Conservation (phyloP, 106 monocot species). For the Chionographis japonica region DNA sequence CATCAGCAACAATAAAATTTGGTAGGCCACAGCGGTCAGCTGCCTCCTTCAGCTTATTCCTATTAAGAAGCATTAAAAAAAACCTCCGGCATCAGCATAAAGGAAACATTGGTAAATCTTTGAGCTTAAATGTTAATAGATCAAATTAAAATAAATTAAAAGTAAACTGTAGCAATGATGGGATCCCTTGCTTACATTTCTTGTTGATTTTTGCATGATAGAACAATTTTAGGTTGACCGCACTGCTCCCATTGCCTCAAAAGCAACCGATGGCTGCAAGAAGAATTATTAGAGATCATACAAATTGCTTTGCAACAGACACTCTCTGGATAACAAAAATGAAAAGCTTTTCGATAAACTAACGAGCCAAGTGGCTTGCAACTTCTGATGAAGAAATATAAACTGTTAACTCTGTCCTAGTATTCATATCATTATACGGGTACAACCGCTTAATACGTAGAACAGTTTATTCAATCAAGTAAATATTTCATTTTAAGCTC, state of each 20-base stretch:
- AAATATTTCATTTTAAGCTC: no score
- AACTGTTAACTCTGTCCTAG: no score
- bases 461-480: no score
- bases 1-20: conserved; percentile 94
- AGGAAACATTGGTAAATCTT: background rate
- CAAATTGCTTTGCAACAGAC: background rate
- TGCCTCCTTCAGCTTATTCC: conserved; percentile 88
- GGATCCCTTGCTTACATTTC: conserved; percentile 66
- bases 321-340: no score
- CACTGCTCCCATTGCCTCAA: conserved; percentile 88
- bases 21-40: conserved; percentile 84
- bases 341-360: no score
- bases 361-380: no score
- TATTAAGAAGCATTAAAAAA: conserved; percentile 20
- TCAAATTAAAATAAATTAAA: background rate
- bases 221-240: conserved; percentile 90
- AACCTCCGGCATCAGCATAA: background rate
- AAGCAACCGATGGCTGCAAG: conserved; percentile 60
- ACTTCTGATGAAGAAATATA: no score
- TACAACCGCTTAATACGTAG: no score
- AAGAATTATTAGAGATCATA: background rate
- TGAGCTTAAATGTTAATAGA: no score
- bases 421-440: no score
- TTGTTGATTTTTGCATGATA: conserved; percentile 94
- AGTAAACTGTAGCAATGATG: background rate